A percentile compares a stretch with the other conserved stretches of the same genome.
Conservation (phyloP, 768 basidiomycete species). For the Phaffia australis region DNA sequence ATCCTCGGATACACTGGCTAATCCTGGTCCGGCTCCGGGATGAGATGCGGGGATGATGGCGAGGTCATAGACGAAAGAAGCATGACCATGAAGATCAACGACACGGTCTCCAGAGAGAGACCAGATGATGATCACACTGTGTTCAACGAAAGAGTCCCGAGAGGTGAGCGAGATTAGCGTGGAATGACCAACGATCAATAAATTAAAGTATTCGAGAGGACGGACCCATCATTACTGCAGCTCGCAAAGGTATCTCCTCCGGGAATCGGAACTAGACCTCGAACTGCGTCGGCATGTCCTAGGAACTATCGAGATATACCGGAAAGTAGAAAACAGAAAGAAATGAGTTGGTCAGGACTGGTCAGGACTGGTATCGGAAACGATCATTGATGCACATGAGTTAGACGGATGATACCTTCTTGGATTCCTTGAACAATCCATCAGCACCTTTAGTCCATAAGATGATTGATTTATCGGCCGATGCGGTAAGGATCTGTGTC, state of each 20-base stretch:
- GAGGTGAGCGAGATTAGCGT: background rate
- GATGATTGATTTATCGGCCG: constrained; percentile 89
- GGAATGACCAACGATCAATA: background rate
- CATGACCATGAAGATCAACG: constrained; percentile 80
- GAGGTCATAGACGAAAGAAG: constrained; percentile 89
- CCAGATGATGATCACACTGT: constrained; percentile 85
- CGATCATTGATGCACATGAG: background rate
- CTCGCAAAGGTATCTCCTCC: constrained; percentile 76
- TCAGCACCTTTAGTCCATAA: constrained; percentile 61
- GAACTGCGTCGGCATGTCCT: constrained; percentile 86
- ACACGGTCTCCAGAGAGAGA: constrained; percentile 66
- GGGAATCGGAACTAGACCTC: constrained; percentile 65
- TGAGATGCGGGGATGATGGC: constrained; percentile 52
- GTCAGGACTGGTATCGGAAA: background rate
- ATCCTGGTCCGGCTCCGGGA: constrained; percentile 21
- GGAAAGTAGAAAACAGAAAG: background rate
- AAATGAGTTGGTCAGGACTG: background rate
- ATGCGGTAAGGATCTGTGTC: constrained; percentile 46
- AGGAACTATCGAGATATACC: constrained; percentile 41
- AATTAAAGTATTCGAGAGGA: background rate
- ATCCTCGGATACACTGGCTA: constrained; percentile 74
- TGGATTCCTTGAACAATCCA: background rate
- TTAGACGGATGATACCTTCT: background rate
- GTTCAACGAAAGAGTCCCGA: constrained; percentile 20
- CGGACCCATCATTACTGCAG: constrained; percentile 82